Evolutionary conservation across 805 yeast species (phyloP).

Genomic region (Candida oleophila): DNA sequence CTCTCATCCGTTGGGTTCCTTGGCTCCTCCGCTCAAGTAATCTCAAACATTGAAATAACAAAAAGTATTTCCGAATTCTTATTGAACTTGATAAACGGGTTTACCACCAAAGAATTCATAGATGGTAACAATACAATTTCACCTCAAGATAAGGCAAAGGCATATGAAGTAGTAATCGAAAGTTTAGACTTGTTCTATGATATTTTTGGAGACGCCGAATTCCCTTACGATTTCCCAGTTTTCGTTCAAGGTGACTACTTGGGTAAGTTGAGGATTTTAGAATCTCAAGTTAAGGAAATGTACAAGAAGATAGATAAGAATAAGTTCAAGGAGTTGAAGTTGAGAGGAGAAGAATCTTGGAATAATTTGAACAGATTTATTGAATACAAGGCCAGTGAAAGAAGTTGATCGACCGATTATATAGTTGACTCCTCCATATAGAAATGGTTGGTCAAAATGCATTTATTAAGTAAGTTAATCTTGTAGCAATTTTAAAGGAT

Average conservation of each 20-base stretch:
- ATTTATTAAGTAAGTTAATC: too few relatives aligned
- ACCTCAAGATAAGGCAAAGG: conserved; percentile 21
- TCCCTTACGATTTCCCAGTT: conserved; percentile 64
- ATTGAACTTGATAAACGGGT: conserved; percentile 19
- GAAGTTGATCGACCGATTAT: conserved; percentile 10
- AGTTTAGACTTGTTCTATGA: conserved; percentile 70
- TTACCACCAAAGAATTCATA: conserved; percentile 6
- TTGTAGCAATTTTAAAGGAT: too few relatives aligned
- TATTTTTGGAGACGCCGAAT: conserved; percentile 71
- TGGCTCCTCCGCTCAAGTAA: conserved; percentile 47
- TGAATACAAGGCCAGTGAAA: conserved; percentile 56
- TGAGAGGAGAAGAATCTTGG: conserved; percentile 63
- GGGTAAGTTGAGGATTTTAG: conserved; percentile 37
- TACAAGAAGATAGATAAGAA: conserved; percentile 70
- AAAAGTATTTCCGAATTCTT: conserved; percentile 46
- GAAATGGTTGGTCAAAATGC: not conserved
- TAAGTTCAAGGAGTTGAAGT: conserved; percentile 54
- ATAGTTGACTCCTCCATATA: not conserved
- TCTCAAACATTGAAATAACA: conserved; percentile 46
- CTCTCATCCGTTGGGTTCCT: conserved; percentile 51
- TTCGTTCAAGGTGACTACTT: conserved; percentile 58
- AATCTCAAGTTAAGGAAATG: conserved; percentile 48
- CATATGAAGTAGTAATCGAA: conserved; percentile 51
- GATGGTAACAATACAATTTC: not conserved
- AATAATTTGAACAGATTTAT: conserved; percentile 73